Evolutionary conservation across 2,329 filamentous ascomycete genomes (phyloP).

Genomic region (Calonectria hongkongensis): DNA sequence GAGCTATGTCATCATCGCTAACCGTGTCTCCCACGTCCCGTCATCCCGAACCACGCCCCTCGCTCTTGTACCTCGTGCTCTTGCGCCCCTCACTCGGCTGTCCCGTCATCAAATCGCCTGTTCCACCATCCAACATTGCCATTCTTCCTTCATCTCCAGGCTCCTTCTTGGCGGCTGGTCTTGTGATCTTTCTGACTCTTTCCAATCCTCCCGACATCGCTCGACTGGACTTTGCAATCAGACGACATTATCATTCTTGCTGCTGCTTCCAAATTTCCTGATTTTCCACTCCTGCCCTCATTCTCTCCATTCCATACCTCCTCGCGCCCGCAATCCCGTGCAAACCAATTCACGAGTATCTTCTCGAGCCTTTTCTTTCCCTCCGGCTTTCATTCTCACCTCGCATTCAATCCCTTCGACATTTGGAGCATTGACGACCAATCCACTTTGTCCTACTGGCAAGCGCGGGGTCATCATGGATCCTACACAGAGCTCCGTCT

Average conservation of each 20-base stretch:
- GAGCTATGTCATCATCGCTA: slow-evolving; percentile 35
- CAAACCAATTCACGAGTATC: slow-evolving; percentile 10
- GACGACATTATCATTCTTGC: slow-evolving; percentile 12
- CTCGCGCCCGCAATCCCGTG: background rate
- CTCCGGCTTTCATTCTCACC: background rate
- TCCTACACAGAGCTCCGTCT: slow-evolving; percentile 50
- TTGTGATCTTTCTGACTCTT: slow-evolving; percentile 41
- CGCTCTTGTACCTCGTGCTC: slow-evolving; percentile 35
- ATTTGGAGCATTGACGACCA: slow-evolving; percentile 2
- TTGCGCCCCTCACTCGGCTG: slow-evolving; percentile 32
- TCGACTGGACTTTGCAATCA: slow-evolving; percentile 8
- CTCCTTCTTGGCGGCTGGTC: slow-evolving; percentile 32
- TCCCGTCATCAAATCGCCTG: slow-evolving; percentile 36
- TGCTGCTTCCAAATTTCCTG: slow-evolving; percentile 5
- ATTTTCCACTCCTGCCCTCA: background rate
- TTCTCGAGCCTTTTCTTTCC: background rate
- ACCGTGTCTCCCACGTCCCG: slow-evolving; percentile 3
- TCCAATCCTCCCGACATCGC: slow-evolving; percentile 28
- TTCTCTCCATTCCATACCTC: slow-evolving; percentile 4
- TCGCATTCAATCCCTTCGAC: background rate
- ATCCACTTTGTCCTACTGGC: slow-evolving; percentile 4
- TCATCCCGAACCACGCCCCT: slow-evolving; percentile 16
- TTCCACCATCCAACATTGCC: slow-evolving; percentile 27
- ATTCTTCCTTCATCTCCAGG: slow-evolving; percentile 27
- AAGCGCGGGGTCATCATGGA: slow-evolving; percentile 47